These are phyloP conservation scores for Venturia pyrina DNA, from an alignment of 2,329 filamentous ascomycete species.

Conservation along the genomic window DNA sequence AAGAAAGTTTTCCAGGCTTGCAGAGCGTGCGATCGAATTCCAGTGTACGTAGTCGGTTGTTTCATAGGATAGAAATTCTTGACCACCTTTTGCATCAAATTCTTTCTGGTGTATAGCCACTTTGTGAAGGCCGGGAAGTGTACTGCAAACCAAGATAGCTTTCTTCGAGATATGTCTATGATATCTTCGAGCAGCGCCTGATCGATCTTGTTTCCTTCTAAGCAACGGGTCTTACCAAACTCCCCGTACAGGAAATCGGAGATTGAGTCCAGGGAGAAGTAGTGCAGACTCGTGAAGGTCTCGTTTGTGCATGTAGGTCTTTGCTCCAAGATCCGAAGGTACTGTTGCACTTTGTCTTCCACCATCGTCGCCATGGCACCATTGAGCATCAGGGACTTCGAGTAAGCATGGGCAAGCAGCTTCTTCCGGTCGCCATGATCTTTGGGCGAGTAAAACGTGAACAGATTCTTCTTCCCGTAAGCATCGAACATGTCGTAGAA, in stretches of 20 bases:
- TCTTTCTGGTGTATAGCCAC: constrained; percentile 39
- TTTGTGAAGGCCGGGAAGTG: constrained; percentile 36
- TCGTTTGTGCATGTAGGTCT: constrained; percentile 29
- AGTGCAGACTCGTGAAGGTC: constrained; percentile 42
- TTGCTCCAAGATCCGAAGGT: constrained; percentile 30
- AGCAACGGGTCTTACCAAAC: constrained; percentile 34
- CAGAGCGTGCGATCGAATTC: constrained; percentile 37
- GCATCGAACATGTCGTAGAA: constrained; percentile 50
- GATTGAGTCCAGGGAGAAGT: constrained; percentile 44
- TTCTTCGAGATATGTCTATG: constrained; percentile 35
- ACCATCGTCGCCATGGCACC: constrained; percentile 25
- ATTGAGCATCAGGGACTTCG: constrained; percentile 38
- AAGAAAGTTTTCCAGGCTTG: constrained; percentile 24
- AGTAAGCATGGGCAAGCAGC: constrained; percentile 41
- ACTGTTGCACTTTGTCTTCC: constrained; percentile 31
- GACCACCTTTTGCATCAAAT: constrained; percentile 27
- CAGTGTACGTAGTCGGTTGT: constrained; percentile 43
- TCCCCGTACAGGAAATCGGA: constrained; percentile 42
- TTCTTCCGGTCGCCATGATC: constrained; percentile 44
- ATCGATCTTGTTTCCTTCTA: constrained; percentile 29
- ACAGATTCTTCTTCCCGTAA: constrained; percentile 42
- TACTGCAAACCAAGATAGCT: constrained; percentile 40
- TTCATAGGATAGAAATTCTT: constrained; percentile 38
- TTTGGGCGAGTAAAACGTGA: constrained; percentile 37
- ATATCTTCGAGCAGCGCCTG: constrained; percentile 38